A percentile compares a stretch with the other conserved stretches of the same genome.
These are phyloP conservation scores for Zymoseptoria ardabiliae DNA, from an alignment of 2,329 filamentous ascomycete genomes.

Conservation along the genomic window DNA sequence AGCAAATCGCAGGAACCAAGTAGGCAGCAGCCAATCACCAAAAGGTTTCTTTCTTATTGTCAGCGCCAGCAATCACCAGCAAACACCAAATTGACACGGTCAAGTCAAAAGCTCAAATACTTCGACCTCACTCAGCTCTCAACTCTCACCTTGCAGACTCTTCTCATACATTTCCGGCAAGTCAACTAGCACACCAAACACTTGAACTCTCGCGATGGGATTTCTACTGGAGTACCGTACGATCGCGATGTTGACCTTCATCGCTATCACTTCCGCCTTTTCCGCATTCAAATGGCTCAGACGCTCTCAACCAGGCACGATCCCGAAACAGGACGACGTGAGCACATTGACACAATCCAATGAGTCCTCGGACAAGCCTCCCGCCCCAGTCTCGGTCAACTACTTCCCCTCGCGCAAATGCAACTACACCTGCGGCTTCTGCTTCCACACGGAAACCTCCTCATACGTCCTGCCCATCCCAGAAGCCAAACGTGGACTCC, in stretches of 20 bases:
- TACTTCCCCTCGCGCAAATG: slow-evolving; percentile 42
- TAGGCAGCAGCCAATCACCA: too few species aligned
- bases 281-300: background rate
- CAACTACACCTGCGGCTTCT: slow-evolving; percentile 47
- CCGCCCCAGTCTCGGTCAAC: slow-evolving; percentile 40
- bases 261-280: background rate
- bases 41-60: background rate
- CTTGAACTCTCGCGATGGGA: too few species aligned
- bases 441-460: slow-evolving; percentile 49
- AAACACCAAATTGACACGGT: background rate
- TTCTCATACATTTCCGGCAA: background rate
- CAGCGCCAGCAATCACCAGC: background rate
- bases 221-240: background rate
- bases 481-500: slow-evolving; percentile 40
- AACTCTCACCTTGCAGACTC: too few species aligned
- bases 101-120: background rate
- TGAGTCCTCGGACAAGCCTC: background rate
- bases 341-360: background rate
- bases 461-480: slow-evolving; percentile 37
- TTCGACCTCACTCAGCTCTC: background rate
- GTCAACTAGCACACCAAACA: too few species aligned
- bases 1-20: too few species aligned
- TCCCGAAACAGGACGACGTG: background rate
- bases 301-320: background rate
- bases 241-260: background rate